A percentile compares a stretch with the other conserved stretches of the same genome.
Evolutionary conservation across 2,329 filamentous ascomycete genomes (phyloP).

Genomic region (Emmonsia crescens): DNA sequence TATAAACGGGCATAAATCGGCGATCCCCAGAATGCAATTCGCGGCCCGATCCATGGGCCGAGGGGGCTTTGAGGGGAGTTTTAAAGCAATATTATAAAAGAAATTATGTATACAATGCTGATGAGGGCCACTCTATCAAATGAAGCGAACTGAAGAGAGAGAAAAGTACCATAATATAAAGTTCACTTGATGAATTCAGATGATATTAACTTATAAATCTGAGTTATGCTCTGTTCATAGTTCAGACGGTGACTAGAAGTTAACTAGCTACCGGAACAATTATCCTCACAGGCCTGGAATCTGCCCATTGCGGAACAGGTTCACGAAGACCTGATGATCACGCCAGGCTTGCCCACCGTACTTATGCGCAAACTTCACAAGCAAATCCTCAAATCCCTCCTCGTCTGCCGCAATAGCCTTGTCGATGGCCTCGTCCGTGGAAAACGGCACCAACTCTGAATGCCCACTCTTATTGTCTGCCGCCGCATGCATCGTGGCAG

Average conservation of each 20-base stretch:
- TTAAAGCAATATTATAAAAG: too few species aligned
- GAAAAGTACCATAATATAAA: not conserved
- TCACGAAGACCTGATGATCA: constrained; percentile 14
- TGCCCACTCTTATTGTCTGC: constrained; percentile 12
- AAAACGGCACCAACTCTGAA: constrained; percentile 14
- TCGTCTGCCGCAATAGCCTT: constrained; percentile 8
- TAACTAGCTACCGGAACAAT: not conserved
- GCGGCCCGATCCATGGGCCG: too few species aligned
- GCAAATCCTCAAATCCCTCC: constrained; percentile 5
- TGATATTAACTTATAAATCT: not conserved
- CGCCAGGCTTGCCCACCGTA: constrained; percentile 9
- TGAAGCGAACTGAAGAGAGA: not conserved
- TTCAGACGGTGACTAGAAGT: not conserved
- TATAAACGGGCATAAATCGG: too few species aligned
- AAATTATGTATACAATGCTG: too few species aligned
- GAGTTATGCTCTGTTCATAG: not conserved
- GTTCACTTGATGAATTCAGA: too few species aligned
- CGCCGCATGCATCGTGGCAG: constrained; percentile 15
- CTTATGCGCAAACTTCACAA: constrained; percentile 13
- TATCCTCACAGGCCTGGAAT: constrained; percentile 8
- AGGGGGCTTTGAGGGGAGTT: too few species aligned
- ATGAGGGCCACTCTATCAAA: too few species aligned
- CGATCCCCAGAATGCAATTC: too few species aligned
- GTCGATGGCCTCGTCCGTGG: constrained; percentile 12
- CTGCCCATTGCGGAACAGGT: constrained; percentile 12